Evolutionary conservation across 805 yeast species (phyloP), one percentile per base, ranked within the genome.

Genomic region (Metschnikowia shivogae): DNA sequence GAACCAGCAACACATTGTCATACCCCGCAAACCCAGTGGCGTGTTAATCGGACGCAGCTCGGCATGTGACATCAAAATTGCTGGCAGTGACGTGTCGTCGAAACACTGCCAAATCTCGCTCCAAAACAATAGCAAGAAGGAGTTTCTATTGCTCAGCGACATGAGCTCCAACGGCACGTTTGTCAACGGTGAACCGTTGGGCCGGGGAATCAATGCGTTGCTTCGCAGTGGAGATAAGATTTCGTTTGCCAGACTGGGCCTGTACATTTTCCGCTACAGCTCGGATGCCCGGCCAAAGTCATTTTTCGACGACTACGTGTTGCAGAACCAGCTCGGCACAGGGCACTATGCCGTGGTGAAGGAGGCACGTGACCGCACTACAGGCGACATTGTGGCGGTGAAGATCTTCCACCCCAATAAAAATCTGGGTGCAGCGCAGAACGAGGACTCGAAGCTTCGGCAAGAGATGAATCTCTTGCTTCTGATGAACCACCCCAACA

Each of bases 291-390:
- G 53, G 47, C 50, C 53, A 46, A 39, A 54, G 43, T 71, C 84
- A 2, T 79, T 85, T 43, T 78, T 75, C 49, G 86, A 82, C 55
- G 74, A 76, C 45, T 78, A 77, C 53, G 67, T 76, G 6, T 47
- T 78, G 14, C 87, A 86, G 0, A 72, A 69, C 44, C 78, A 81
- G 50, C 63, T 86, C 19, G 93, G 93, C 0, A 66, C 84, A 4
- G 93, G 93, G 0, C 92, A 86, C 62, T 86, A 86, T 56, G 92
- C 93, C 0, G 80, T 80, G n/a, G 93, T 86, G 3, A 82, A 80
- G 57, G 86, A 83, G 52, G 88, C 88, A 2, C 68, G 70, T 6
- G 73, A 78, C 49, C 76, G 81, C 52, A 61, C 63, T 6, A 73
- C 82, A 0, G 88, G 89, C 0, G 74, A 74, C 40, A 63, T 74